These are phyloP conservation scores for Inonotus hispidus DNA, from an alignment of 1,284 basidiomycete species.

Conservation along the genomic window DNA sequence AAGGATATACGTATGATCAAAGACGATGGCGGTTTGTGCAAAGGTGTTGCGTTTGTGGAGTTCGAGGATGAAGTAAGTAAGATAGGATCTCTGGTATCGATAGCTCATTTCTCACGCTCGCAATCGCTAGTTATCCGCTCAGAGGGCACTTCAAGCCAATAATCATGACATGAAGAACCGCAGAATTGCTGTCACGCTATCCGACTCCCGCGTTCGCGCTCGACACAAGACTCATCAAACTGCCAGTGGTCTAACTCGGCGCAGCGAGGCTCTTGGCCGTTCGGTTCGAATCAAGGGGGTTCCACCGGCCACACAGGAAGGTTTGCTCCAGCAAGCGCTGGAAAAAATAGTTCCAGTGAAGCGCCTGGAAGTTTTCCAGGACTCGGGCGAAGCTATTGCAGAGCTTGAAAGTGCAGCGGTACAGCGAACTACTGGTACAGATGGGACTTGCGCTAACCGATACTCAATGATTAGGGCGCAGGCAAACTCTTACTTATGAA, in stretches of 20 bases:
- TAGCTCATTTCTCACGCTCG: slow-evolving; percentile 8
- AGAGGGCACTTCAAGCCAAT: slow-evolving; percentile 69
- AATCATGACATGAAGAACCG: slow-evolving; percentile 83
- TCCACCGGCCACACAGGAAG: slow-evolving; percentile 75
- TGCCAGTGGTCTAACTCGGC: slow-evolving; percentile 52
- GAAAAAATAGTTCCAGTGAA: slow-evolving; percentile 73
- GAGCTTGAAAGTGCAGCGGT: slow-evolving; percentile 74
- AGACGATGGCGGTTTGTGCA: slow-evolving; percentile 66
- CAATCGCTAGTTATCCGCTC: slow-evolving; percentile 56
- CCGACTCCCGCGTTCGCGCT: slow-evolving; percentile 63
- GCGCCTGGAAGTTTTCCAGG: slow-evolving; percentile 70
- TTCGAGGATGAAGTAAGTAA: slow-evolving; percentile 71
- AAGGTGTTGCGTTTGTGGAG: slow-evolving; percentile 93
- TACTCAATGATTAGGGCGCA: slow-evolving; percentile 52
- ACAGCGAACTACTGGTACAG: slow-evolving; percentile 26
- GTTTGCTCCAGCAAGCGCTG: slow-evolving; percentile 79
- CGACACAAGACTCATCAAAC: slow-evolving; percentile 38
- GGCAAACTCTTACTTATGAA: slow-evolving; percentile 67
- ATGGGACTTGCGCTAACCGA: slow-evolving; percentile 1
- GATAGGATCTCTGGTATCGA: not conserved
- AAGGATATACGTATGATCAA: slow-evolving; percentile 76
- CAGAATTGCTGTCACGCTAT: slow-evolving; percentile 77
- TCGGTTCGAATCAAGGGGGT: slow-evolving; percentile 73
- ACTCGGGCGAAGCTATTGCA: slow-evolving; percentile 65
- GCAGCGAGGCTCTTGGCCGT: slow-evolving; percentile 59